Evolutionary conservation across 1,284 basidiomycete genomes (phyloP).

Genomic region (Ganoderma sinense): DNA sequence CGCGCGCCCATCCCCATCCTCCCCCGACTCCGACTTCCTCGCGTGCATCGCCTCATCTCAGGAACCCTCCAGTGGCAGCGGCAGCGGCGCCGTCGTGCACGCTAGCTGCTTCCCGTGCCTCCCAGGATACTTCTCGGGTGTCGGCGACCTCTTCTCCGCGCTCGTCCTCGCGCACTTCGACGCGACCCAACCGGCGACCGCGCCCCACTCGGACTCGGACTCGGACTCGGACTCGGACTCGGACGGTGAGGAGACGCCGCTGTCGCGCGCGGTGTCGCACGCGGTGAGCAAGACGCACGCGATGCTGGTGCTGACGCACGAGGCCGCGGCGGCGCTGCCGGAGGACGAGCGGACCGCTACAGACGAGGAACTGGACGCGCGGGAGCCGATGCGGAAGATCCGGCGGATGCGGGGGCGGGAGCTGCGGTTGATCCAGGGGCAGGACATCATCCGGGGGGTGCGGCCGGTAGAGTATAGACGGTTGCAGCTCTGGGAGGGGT

Average conservation of each 20-base stretch:
- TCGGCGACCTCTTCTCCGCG: constrained; percentile 97
- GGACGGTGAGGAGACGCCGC: constrained; percentile 46
- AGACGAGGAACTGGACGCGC: constrained; percentile 78
- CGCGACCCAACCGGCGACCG: background rate
- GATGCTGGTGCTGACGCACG: constrained; percentile 80
- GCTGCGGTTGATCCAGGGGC: constrained; percentile 81
- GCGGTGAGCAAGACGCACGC: constrained; percentile 88
- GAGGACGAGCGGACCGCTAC: constrained; percentile 62
- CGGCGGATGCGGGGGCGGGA: constrained; percentile 85
- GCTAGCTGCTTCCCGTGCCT: constrained; percentile 82
- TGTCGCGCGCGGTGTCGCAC: constrained; percentile 68
- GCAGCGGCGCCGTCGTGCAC: constrained; percentile 56
- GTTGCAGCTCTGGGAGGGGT: constrained; percentile 48
- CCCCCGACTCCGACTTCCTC: constrained; percentile 56
- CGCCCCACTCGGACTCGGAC: too few species aligned
- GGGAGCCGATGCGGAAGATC: constrained; percentile 69
- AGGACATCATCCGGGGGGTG: constrained; percentile 57
- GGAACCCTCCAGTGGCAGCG: constrained; percentile 14
- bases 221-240: constrained; percentile 33
- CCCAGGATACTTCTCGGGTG: constrained; percentile 94
- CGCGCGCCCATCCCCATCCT: constrained; percentile 46
- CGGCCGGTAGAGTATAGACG: constrained; percentile 36
- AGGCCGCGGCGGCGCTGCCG: constrained; percentile 61
- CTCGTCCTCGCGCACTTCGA: constrained; percentile 86
- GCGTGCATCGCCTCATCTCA: constrained; percentile 80